phyloP scores from a whole-genome alignment of 2,329 filamentous ascomycete species.

The Sclerotinia minor region DNA sequence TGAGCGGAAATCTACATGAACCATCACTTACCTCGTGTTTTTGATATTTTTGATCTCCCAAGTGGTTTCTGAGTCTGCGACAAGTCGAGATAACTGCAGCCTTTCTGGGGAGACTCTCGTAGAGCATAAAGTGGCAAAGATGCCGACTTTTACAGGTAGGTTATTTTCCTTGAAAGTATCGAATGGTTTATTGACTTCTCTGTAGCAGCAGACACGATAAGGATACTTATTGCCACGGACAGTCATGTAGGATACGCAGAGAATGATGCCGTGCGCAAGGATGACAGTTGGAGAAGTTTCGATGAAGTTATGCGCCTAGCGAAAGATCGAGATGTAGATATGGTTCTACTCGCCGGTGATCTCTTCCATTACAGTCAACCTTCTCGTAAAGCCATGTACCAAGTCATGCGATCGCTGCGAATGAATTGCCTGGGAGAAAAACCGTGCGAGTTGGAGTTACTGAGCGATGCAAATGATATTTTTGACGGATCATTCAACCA shows the following conservation, averaged over 20 bases:
- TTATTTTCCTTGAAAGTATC: neutral
- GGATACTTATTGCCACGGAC: constrained; percentile 90
- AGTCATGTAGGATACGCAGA: constrained; percentile 98
- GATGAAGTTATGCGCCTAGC: constrained; percentile 93
- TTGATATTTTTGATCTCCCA: neutral
- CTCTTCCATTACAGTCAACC: constrained; percentile 98
- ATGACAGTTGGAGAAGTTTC: constrained; percentile 96
- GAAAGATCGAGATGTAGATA: constrained; percentile 83
- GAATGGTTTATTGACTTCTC: constrained; percentile 22
- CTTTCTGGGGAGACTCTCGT: neutral
- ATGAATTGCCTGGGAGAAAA: constrained; percentile 95
- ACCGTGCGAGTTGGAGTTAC: constrained; percentile 89
- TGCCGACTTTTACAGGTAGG: constrained; percentile 36
- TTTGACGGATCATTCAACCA: constrained; percentile 89
- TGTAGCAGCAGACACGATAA: constrained; percentile 73
- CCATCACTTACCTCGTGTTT: constrained; percentile 14
- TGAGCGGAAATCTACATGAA: neutral
- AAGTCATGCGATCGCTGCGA: constrained; percentile 92
- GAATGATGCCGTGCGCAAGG: constrained; percentile 87
- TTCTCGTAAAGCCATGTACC: constrained; percentile 91
- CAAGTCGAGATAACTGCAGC: neutral
- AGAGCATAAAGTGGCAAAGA: constrained; percentile 26
- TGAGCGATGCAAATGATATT: constrained; percentile 88
- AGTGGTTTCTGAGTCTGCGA: neutral
- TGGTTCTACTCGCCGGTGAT: constrained; percentile 93